Evolutionary conservation across 2,329 filamentous ascomycete genomes (phyloP), one percentile per base, ranked within the genome.

Genomic region (Bipolaris zeicola): DNA sequence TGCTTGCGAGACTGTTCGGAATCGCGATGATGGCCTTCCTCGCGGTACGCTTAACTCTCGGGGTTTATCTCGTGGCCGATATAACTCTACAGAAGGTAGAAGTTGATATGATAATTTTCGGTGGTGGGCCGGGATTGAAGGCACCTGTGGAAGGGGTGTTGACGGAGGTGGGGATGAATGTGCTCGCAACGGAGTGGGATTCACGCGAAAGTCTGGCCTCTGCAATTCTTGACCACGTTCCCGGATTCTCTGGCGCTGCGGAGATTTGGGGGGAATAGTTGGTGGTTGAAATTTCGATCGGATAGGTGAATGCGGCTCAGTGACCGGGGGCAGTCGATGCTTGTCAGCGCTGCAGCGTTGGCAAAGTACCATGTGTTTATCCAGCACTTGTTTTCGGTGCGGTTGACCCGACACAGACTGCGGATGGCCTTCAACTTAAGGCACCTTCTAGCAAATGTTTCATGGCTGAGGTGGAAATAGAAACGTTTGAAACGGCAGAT

Each of bases 361-460:
- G 45, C 55, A 57, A 26, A 57, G 55, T 39, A 57, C 55, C 55
- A 57, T 57, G 7, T 16, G 37, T n/a, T 11, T 52, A 18, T 52
- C 38, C 22, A 52, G 49, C 49, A 56, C 49, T 47, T 28, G 11
- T 11, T 26, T 6, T 4, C 18, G n/a, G 36, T 52, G 43, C 53
- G 39, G 20, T 34, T 24, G 7, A 26, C 16, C 31, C 14, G 18
- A 48, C n/a, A 28, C 33, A 28, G 20, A 11, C n/a, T 22, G n/a
- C 24, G 14, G 47, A 38, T 2, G 11, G 11, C 33, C 43, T 41
- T 37, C 37, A 46, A 28, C 37, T 52, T 56, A 56, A 52, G 53
- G n/a, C 3, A 10, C 1, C 5, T 11, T n/a, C 8, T 31, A 28
- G 46, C 38, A 14, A 50, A 38, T 41, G 53, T 45, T 56, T 52